These are phyloP conservation scores for Sanchytrium tribonematis DNA, from an alignment of 371 early-diverging fungal species.

Conservation along the genomic window DNA sequence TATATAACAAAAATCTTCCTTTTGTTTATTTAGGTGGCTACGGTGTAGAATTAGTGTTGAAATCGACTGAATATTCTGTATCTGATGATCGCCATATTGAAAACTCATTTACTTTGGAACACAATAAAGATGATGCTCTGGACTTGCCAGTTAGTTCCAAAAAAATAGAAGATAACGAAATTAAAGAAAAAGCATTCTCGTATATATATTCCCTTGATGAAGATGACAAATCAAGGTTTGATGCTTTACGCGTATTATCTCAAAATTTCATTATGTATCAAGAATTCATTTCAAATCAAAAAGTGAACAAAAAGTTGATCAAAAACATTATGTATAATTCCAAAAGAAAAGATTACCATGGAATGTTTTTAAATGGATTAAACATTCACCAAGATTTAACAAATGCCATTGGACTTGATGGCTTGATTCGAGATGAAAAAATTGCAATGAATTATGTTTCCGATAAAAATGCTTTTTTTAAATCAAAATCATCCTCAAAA, in stretches of 20 bases:
- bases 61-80: conserved; percentile 76
- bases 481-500: neutral
- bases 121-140: neutral
- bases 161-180: neutral
- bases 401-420: neutral
- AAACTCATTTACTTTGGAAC: neutral
- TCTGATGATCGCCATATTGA: conserved; percentile 40
- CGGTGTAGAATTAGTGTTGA: conserved; percentile 64
- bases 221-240: neutral
- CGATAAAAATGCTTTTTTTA: neutral
- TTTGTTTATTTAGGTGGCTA: conserved; percentile 25
- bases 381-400: neutral
- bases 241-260: neutral
- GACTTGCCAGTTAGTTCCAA: neutral
- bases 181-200: neutral
- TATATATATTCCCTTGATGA: neutral
- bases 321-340: neutral
- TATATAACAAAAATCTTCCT: neutral
- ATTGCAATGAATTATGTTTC: neutral
- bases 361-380: neutral
- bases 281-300: neutral
- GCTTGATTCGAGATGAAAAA: neutral
- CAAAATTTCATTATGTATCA: neutral
- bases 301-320: neutral
- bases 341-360: neutral